These are phyloP conservation scores for Sarcomyxa edulis DNA, from an alignment of 768 basidiomycete genomes.

Conservation along the genomic window DNA sequence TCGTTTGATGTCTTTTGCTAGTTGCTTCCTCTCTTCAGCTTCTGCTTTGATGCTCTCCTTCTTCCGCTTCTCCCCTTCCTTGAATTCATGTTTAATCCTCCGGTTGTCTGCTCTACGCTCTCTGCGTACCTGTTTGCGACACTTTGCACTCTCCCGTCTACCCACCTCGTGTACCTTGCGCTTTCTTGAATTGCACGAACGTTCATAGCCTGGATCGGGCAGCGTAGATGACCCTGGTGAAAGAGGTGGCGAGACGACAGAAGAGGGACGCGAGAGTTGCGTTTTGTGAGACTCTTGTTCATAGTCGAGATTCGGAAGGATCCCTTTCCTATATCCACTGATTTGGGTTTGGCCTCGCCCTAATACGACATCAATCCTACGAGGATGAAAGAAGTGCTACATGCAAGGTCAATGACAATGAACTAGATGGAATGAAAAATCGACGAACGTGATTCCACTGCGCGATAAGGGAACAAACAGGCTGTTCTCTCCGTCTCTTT, in stretches of 20 bases:
- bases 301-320: neutral
- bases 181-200: too few species aligned
- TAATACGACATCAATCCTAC: constrained; percentile 37
- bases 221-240: too few species aligned
- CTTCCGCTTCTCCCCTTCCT: neutral
- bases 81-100: neutral
- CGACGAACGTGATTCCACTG: constrained; percentile 46
- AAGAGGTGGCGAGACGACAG: too few species aligned
- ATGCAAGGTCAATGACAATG: neutral
- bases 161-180: too few species aligned
- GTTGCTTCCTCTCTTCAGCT: too few species aligned
- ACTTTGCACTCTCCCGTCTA: too few species aligned
- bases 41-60: too few species aligned
- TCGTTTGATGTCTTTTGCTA: too few species aligned
- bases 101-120: constrained; percentile 7
- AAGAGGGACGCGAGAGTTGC: too few species aligned
- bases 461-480: constrained; percentile 36
- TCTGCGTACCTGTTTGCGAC: too few species aligned
- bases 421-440: neutral
- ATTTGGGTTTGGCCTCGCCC: constrained; percentile 19
- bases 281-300: neutral
- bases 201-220: too few species aligned
- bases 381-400: constrained; percentile 45
- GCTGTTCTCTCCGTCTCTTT: constrained; percentile 24
- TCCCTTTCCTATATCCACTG: neutral